Evolutionary conservation across 208 protist species (phyloP).

Genomic region (Leishmania turanica): DNA sequence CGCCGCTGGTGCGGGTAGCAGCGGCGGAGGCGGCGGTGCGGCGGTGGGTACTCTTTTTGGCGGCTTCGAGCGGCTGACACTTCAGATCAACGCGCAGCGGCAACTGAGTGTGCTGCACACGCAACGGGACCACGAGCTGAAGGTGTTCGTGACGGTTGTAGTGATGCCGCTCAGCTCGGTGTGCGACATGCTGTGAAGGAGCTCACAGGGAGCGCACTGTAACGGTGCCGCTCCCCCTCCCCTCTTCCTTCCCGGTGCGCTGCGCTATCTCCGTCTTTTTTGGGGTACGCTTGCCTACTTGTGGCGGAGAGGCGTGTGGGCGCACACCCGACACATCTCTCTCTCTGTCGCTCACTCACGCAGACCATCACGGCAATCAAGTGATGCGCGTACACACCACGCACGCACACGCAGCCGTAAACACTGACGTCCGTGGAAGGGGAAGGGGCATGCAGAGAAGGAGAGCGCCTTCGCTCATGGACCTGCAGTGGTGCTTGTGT

Average conservation of each 20-base stretch:
- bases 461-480: neutral
- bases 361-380: neutral
- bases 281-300: neutral
- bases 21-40: slow-evolving; percentile 13
- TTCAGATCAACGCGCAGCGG: slow-evolving; percentile 71
- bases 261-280: neutral
- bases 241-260: neutral
- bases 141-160: slow-evolving; percentile 73
- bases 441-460: neutral
- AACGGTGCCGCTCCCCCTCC: too few relatives aligned
- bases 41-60: slow-evolving; percentile 22
- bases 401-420: neutral
- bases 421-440: neutral
- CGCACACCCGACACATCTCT: neutral
- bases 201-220: too few relatives aligned
- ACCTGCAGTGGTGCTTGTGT: too few relatives aligned
- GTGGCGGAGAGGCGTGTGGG: neutral
- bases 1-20: neutral
- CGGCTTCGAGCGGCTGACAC: slow-evolving; percentile 75
- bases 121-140: slow-evolving; percentile 58
- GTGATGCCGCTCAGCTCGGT: slow-evolving; percentile 52
- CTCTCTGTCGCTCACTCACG: neutral
- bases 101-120: slow-evolving; percentile 81
- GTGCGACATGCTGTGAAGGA: slow-evolving; percentile 16
- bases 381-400: neutral